A percentile compares a stretch with the other conserved stretches of the same genome.
phyloP scores from a whole-genome alignment of 2,329 filamentous ascomycete species.

The Paecilomyces niveus region DNA sequence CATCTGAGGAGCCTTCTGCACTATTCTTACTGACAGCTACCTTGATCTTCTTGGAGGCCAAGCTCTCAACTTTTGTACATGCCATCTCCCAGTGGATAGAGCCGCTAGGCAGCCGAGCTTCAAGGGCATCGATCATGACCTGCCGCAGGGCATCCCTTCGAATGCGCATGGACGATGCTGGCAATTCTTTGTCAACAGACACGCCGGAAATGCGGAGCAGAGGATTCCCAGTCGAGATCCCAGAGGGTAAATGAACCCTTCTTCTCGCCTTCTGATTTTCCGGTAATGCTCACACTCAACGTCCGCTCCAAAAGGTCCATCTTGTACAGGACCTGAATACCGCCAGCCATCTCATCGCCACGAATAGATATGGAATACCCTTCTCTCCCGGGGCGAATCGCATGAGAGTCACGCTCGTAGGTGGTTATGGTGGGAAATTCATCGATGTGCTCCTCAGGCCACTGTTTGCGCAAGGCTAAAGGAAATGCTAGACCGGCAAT shows the following conservation, averaged over 20 bases:
- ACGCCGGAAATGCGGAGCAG: not conserved
- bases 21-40: conserved; percentile 1
- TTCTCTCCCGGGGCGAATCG: conserved; percentile 15
- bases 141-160: conserved; percentile 10
- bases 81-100: conserved; percentile 9
- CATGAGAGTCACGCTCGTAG: conserved; percentile 36
- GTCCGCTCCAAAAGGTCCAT: conserved; percentile 15
- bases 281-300: conserved; percentile 9
- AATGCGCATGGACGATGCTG: conserved; percentile 8
- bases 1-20: conserved; percentile 1
- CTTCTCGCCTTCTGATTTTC: not conserved
- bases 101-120: conserved; percentile 4
- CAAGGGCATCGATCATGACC: conserved; percentile 14
- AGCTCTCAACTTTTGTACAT: conserved; percentile 3
- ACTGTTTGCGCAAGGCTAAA: conserved; percentile 33
- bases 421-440: conserved; percentile 29
- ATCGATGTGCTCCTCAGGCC: conserved; percentile 16
- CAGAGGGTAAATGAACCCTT: conserved; percentile 3
- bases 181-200: not conserved
- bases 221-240: conserved; percentile 4
- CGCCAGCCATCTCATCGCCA: conserved; percentile 13
- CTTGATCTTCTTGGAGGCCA: conserved; percentile 1
- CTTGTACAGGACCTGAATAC: conserved; percentile 17
- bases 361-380: conserved; percentile 21
- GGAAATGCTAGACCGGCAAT: conserved; percentile 40